Base-by-base conservation (phyloP, 75 land plant species). In the Cunninghamia lanceolata region DNA sequence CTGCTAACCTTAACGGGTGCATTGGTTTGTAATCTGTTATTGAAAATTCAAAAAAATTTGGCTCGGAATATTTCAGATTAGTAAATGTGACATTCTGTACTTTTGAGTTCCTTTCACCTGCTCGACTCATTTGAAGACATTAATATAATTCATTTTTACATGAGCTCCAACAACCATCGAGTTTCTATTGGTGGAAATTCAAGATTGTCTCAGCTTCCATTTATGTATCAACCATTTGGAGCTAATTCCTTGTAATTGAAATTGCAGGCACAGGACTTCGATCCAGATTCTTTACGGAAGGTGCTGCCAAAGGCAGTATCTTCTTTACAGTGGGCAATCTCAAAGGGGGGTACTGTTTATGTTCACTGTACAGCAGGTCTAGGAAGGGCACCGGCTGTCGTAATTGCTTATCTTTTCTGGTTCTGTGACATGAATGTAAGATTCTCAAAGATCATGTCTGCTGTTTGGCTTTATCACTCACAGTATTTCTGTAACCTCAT, bases 321-420 rank as follows among this genome's bases (percentile, higher is more conserved):
- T 32, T 88, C 88, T 14, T 86, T 96, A 53, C 95, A 95, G 56
- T 86, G 91, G 91, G 97, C 95, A 17, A 91, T 95, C 28, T 94
- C 93, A 34, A 88, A 92, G 39, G 96, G 95, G 25, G 95, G 94
- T 85, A 90, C 86, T 74, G 94, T 93, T 15, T 96, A 95, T 89
- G 97, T 96, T 47, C 98, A 96, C 84, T 96, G 97, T 86, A 96
- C 97, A 45, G 98, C 98, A 52, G 98, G 98, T 54, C 78, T 96
- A 66, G 96, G 98, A 16, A 91, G 98, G 68, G 96, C 98, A 16
- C 98, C 98, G 15, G 98, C 97, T 28, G 95, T 96, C 66, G 96
- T 92, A 13, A 96, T 96, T 88, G 94, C 98, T 47, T 96, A 96
- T 83, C 88, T 96, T 89, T 96, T 91, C 86, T 96, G 98, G 98